These are phyloP conservation scores for Truncatella angustata DNA, from an alignment of 2,329 filamentous ascomycete species.

Conservation along the genomic window DNA sequence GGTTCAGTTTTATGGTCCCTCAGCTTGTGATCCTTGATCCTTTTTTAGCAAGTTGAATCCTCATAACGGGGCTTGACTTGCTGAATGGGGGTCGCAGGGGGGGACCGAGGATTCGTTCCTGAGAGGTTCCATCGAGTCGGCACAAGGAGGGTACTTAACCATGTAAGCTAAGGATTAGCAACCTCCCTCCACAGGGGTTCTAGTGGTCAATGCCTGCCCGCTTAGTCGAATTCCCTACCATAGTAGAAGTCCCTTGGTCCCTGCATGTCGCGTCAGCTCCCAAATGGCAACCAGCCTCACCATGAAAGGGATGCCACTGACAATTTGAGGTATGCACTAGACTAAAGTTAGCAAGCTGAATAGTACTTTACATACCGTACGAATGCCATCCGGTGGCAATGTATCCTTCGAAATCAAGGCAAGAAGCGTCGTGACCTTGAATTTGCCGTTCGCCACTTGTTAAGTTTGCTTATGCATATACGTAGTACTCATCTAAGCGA, in stretches of 20 bases:
- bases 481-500: too few relatives aligned
- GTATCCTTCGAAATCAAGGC: too few relatives aligned
- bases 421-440: too few relatives aligned
- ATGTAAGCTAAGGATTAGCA: not conserved
- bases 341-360: not conserved
- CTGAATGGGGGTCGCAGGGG: not conserved
- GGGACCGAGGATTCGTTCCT: slow-evolving; percentile 3
- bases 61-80: slow-evolving; percentile 1
- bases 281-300: not conserved
- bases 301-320: not conserved
- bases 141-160: not conserved
- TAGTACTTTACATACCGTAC: not conserved
- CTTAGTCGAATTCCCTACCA: not conserved
- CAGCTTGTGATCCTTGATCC: not conserved
- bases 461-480: too few relatives aligned
- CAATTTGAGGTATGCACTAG: not conserved
- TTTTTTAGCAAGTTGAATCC: slow-evolving; percentile 4
- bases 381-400: too few relatives aligned
- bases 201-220: not conserved
- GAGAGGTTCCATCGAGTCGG: slow-evolving; percentile 7
- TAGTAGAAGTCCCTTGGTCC: not conserved
- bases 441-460: too few relatives aligned
- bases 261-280: not conserved
- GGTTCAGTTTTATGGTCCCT: not conserved
- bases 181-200: not conserved